Evolutionary conservation across 2,329 filamentous ascomycete genomes (phyloP).

Genomic region (Myriangium duriaei): DNA sequence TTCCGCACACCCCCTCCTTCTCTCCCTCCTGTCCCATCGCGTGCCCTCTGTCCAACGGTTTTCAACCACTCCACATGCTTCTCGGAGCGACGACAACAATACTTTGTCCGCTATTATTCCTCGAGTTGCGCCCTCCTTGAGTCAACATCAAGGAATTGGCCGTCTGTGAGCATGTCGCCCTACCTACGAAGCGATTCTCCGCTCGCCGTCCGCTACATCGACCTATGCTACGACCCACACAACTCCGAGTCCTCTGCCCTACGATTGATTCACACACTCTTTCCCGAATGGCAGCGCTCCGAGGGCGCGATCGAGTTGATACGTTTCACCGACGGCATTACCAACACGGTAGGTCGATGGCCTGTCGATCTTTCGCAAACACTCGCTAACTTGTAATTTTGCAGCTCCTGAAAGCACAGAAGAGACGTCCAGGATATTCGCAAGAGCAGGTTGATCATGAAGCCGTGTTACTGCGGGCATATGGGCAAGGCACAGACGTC

Average conservation of each 20-base stretch:
- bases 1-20: neutral
- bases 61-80: neutral
- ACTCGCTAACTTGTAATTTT: conserved; percentile 15
- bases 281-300: conserved; percentile 65
- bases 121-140: conserved; percentile 9
- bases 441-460: conserved; percentile 70
- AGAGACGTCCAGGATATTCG: conserved; percentile 54
- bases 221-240: conserved; percentile 63
- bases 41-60: neutral
- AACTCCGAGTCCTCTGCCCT: conserved; percentile 70
- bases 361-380: conserved; percentile 4
- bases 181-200: conserved; percentile 20
- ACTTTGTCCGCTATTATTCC: conserved; percentile 7
- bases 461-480: conserved; percentile 80
- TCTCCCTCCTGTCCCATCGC: neutral
- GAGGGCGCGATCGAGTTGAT: conserved; percentile 70
- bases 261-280: conserved; percentile 63
- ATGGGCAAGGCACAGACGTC: conserved; percentile 85
- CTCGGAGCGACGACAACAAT: conserved; percentile 1
- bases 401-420: conserved; percentile 63
- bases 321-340: conserved; percentile 95
- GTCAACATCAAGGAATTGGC: neutral
- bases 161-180: conserved; percentile 9
- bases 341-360: conserved; percentile 59
- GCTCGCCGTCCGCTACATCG: conserved; percentile 41